These are phyloP conservation scores for Carallia pectinifolia DNA, from an alignment of 345 rosid species.

Conservation along the genomic window DNA sequence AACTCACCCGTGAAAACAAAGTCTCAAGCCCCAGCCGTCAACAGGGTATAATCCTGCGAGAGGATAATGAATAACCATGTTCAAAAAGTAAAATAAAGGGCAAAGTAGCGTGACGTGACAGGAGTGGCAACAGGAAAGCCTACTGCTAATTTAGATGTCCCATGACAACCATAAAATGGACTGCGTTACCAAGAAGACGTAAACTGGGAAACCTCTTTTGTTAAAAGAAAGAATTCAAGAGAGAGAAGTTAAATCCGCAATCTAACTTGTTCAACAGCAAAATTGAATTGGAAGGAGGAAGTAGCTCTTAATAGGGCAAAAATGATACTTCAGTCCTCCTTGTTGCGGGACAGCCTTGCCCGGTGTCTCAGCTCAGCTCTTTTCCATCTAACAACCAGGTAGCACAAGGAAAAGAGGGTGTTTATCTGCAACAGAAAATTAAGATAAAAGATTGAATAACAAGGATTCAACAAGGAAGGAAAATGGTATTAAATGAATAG, in stretches of 20 bases:
- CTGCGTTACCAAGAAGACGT: neutral
- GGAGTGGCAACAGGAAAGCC: neutral
- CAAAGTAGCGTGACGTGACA: neutral
- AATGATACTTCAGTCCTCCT: conserved; percentile 57
- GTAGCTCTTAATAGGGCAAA: neutral
- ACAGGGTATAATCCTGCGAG: too few relatives aligned
- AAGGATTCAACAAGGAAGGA: neutral
- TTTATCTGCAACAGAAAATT: conserved; percentile 54
- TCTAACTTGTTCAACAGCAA: neutral
- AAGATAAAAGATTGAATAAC: neutral
- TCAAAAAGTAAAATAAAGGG: too few relatives aligned
- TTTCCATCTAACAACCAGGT: conserved; percentile 84
- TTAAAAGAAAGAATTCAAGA: neutral
- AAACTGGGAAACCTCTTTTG: neutral
- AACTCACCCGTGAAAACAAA: too few relatives aligned
- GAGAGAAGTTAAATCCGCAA: neutral
- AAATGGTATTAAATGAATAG: conserved; percentile 2
- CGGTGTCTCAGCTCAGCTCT: conserved; percentile 93
- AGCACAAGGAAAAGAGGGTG: conserved; percentile 75
- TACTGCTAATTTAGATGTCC: neutral
- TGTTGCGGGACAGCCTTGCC: conserved; percentile 67
- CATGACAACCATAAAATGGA: neutral
- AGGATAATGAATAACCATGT: too few relatives aligned
- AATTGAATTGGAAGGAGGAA: conserved; percentile 1
- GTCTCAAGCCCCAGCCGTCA: too few relatives aligned